These are phyloP conservation scores for Brassica carinata DNA, from an alignment of 345 rosid genomes.

Conservation along the genomic window DNA sequence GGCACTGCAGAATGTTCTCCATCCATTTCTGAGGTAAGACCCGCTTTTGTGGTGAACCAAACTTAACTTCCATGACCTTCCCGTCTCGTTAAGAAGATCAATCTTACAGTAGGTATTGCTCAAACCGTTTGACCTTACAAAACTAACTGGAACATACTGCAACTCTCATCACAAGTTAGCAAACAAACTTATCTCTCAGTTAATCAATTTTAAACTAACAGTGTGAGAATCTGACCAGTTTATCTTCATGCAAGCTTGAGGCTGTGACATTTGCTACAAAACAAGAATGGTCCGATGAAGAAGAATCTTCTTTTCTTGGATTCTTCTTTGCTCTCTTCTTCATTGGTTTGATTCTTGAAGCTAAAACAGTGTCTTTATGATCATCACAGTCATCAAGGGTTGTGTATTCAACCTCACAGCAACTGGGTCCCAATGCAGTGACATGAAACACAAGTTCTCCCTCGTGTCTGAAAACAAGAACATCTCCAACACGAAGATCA, in stretches of 20 bases:
- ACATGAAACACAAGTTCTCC: constrained; percentile 32
- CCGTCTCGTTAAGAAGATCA: constrained; percentile 22
- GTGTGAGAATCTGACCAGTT: constrained; percentile 4
- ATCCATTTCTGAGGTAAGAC: constrained; percentile 25
- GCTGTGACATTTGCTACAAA: constrained; percentile 25
- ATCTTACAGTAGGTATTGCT: not conserved
- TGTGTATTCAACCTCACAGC: constrained; percentile 29
- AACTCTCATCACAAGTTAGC: not conserved
- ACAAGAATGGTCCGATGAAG: constrained; percentile 22
- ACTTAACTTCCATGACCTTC: constrained; percentile 34
- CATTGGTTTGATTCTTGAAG: not conserved
- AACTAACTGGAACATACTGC: constrained; percentile 31
- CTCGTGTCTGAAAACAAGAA: constrained; percentile 30
- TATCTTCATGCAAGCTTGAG: not conserved
- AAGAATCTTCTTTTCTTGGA: constrained; percentile 10
- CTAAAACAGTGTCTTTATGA: not conserved
- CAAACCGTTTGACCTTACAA: constrained; percentile 24
- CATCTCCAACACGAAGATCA: constrained; percentile 30
- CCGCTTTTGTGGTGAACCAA: not conserved
- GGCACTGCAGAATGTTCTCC: constrained; percentile 30
- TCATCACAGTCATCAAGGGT: constrained; percentile 1
- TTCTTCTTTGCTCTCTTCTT: constrained; percentile 18
- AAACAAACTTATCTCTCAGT: not conserved
- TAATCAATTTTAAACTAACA: not conserved
- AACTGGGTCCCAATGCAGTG: constrained; percentile 15